Base-by-base conservation (phyloP, 2,329 filamentous ascomycete species). In the Fusarium oxysporum region DNA sequence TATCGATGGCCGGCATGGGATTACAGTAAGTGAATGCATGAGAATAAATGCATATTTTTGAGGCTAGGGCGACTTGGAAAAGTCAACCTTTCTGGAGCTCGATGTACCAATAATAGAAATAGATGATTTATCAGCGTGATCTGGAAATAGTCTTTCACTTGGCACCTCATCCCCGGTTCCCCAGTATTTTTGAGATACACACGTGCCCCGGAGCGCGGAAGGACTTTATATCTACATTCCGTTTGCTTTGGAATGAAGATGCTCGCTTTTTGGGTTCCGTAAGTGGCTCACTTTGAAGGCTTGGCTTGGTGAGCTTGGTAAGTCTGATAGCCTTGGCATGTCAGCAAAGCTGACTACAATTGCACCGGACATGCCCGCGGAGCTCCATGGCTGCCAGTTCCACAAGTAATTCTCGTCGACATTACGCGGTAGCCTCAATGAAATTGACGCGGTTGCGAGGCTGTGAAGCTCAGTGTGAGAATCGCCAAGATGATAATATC, bases 351-450 rank as follows among this genome's bases (percentile, higher is more conserved):
- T 57, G 30, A 48, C 30, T 3, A 21, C 21, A 19, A 23, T 33
- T 19, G 5, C 12, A n/a, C 5, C 33, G 62, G 62, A 38, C 17
- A 63, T 28, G 11, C 45, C 63, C 63, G 62, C 60, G 60, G 63
- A 65, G 13, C 41, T 57, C 35, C 7, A 16, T 21, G 4, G 4
- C 17, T 16, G 9, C 2, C 7, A 8, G 3, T 6, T 43, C 6
- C 2, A 13, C 6, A 8, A 16, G 19, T 37, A 1, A 7, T n/a
- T 16, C 17, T 17, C 13, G 9, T 37, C n/a, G 7, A 3, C 8
- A n/a, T 13, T 54, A 38, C 21, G 25, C 6, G 32, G 11, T 38
- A 5, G 3, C 9, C 5, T 9, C 23, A 28, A 28, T 16, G 1
- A 2, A 65, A 13, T 8, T 23, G 48, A 65, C 63, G 48, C n/a